Evolutionary conservation across 2,329 filamentous ascomycete genomes (phyloP), one percentile per base, ranked within the genome.

Genomic region (Fusarium keratoplasticum): DNA sequence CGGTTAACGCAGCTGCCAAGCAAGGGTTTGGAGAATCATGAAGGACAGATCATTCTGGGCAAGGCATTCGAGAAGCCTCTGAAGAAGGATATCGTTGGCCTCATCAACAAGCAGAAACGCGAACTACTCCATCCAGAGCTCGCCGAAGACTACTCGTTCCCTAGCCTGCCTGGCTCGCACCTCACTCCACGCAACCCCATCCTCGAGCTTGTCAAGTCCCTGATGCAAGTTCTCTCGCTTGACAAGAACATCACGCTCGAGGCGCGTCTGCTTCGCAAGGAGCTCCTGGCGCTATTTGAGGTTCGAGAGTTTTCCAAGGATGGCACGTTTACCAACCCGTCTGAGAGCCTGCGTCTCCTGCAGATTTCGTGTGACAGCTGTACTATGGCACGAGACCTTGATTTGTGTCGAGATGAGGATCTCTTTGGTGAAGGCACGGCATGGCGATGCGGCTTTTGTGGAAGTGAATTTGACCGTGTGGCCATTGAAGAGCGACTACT

Each of bases 181-280:
- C 69, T 82, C 76, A 35, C 73, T 64, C 63, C 75, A 57, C 67
- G 77, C 67, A 96, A 96, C 78, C 94, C 96, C 0, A 91, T 95
- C 0, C 89, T 99, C 1, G 95, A 98, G 82, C 90, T 99, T 5
- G 95, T 98, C 77, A 99, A 98, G 83, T 91, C 90, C 20, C 89
- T 99, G 50, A 97, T 97, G 91, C 96, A 98, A 81, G 93, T 99
- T 11, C 87, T 99, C 6, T 94, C 91, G 36, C 89, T 99, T 1
- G 96, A 98, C 84, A 96, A 96, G 82, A 94, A 94, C 76, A 96
- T 97, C 77, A 93, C 92, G 0, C 90, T 97, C 57, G 96, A 98
- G 83, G 95, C 95, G 4, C 92, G 96, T 7, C 87, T 97, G 2
- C 88, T 99, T 1, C 92, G 97, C 62, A 97, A 97, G 77, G 96